Conservation (phyloP, 2,329 filamentous ascomycete species). For the Passalora sequoiae region DNA sequence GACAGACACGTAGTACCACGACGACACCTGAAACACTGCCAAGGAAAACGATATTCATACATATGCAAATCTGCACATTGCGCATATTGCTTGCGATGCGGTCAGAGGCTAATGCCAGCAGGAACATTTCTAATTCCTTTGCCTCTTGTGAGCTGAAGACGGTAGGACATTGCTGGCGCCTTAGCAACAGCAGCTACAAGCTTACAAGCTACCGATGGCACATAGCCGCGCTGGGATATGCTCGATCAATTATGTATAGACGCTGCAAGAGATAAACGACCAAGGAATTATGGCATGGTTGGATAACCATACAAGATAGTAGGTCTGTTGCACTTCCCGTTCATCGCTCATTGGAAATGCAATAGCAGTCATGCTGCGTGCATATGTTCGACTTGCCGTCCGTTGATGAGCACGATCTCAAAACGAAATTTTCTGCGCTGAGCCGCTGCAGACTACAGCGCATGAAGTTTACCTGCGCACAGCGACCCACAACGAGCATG, state of each 20-base stretch:
- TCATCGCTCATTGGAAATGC: not conserved
- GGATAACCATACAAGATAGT: not conserved
- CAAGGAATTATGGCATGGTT: not conserved
- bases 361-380: not conserved
- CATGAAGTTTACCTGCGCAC: too few relatives aligned
- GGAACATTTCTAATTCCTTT: not conserved
- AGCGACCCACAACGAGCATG: too few relatives aligned
- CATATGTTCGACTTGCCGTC: not conserved
- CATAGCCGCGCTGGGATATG: not conserved
- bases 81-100: too few relatives aligned
- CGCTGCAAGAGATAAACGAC: not conserved
- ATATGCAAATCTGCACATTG: too few relatives aligned
- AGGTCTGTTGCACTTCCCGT: not conserved
- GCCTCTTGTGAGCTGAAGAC: not conserved
- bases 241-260: not conserved
- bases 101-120: not conserved
- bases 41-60: not conserved
- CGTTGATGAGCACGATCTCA: too few relatives aligned
- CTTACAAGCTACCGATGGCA: not conserved
- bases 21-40: not conserved
- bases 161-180: not conserved
- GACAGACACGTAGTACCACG: not conserved
- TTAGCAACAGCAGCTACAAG: not conserved
- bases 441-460: too few relatives aligned
- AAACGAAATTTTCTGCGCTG: too few relatives aligned